Evolutionary conservation across 148 eudicot species (phyloP).

Genomic region (Camellia japonica): DNA sequence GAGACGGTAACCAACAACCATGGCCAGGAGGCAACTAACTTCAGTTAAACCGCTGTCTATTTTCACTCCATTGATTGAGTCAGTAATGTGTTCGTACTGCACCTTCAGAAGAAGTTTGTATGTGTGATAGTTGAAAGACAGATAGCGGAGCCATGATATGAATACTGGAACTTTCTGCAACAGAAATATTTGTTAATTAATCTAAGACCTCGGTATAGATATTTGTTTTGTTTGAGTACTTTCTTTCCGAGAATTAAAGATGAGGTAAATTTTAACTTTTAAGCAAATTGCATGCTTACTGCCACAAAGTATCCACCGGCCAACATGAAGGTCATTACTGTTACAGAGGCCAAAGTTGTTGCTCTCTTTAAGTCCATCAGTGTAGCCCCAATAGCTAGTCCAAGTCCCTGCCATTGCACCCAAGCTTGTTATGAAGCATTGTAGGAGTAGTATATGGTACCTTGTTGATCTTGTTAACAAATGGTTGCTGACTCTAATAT

Average conservation of each 20-base stretch:
- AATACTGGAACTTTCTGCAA: conserved; percentile 78
- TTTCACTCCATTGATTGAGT: conserved; percentile 31
- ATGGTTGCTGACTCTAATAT: background rate
- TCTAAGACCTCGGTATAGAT: background rate
- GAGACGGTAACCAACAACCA: conserved; percentile 58
- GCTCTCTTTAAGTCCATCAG: conserved; percentile 81
- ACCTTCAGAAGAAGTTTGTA: conserved; percentile 92
- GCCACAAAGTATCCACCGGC: conserved; percentile 71
- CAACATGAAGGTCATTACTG: conserved; percentile 96
- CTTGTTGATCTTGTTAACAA: background rate
- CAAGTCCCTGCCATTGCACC: conserved; percentile 59
- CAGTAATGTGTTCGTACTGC: conserved; percentile 41
- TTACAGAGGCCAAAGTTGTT: conserved; percentile 74
- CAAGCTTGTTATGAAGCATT: background rate
- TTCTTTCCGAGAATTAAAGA: background rate
- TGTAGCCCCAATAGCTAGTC: conserved; percentile 71
- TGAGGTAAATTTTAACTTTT: background rate
- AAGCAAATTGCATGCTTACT: conserved; percentile 36
- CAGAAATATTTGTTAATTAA: background rate
- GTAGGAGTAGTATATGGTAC: background rate
- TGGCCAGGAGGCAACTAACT: conserved; percentile 34
- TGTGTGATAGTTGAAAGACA: conserved; percentile 92
- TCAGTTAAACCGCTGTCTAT: conserved; percentile 43
- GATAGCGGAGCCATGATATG: conserved; percentile 77
- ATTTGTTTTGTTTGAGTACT: background rate